Base-by-base conservation (phyloP, 257 asterid genomes). In the Forsythia viridissima region DNA sequence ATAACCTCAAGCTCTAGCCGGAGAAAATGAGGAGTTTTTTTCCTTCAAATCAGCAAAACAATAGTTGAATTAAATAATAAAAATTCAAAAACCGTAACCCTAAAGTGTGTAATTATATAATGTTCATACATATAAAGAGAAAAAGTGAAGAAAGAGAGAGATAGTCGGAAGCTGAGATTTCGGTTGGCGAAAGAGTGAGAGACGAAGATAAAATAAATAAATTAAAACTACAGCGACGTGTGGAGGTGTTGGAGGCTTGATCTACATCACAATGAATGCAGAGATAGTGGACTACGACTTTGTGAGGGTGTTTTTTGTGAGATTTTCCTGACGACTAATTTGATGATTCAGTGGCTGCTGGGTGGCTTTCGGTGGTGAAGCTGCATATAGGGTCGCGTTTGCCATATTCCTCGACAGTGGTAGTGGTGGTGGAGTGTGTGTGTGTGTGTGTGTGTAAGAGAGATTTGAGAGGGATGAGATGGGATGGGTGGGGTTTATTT, bases 1-100 rank as follows among this genome's bases (percentile, higher is more conserved):
- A 10, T 8, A 75, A 52, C 30, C 78, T 66, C 65, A 21, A 39
- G 75, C 72, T 73, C 34, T 9, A 63, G 13, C 39, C 70, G 70
- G 70, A 63, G 70, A 63, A 63, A 63, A 8, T 4, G 39, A 63
- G 13, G 37, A 63, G 24, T 63, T 1, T 11, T 63, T 3, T 63
- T 24, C 68, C 65, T 61, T 61, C 37, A 8, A 2, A 61, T 20
- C 12, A 8, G 38, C 69, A 63, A 38, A 63, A 63, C 21, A 63
- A 59, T 59, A 59, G 13, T 20, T 59, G 12, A 59, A 63, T 24
- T 30, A 24, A 24, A 48, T 48, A 13, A 48, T 46, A 3, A 46
- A 11, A 3, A 24, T 24, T 48, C 70, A 21, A 69, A 66, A 63
- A 4, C 16, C 18, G 39, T 24, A 63, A 21, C 69, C 66, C 37